Conservation (phyloP, 2,329 filamentous ascomycete species). For the Cryphonectria japonica region DNA sequence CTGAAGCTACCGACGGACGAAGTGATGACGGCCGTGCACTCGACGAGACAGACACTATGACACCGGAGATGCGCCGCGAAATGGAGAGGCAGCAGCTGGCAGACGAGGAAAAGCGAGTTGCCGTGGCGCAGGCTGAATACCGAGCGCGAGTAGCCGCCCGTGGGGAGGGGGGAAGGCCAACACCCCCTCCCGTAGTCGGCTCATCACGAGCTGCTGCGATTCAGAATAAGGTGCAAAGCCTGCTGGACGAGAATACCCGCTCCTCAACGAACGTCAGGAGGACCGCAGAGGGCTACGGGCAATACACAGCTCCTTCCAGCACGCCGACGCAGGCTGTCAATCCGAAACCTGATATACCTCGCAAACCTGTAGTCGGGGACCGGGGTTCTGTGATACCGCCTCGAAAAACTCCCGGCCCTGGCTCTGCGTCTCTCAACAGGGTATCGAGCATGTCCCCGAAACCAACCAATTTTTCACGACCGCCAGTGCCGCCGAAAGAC, state of each 20-base stretch:
- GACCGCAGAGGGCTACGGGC: slow-evolving; percentile 89
- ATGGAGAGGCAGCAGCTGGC: slow-evolving; percentile 80
- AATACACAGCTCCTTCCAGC: slow-evolving; percentile 65
- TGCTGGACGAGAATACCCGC: slow-evolving; percentile 78
- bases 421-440: slow-evolving; percentile 23
- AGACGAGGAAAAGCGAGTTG: slow-evolving; percentile 89
- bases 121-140: slow-evolving; percentile 87
- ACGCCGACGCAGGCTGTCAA: slow-evolving; percentile 44
- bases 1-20: slow-evolving; percentile 70
- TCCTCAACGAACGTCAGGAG: slow-evolving; percentile 59
- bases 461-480: slow-evolving; percentile 29
- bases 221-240: slow-evolving; percentile 84
- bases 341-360: slow-evolving; percentile 49
- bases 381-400: slow-evolving; percentile 34
- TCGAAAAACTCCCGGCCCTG: slow-evolving; percentile 30
- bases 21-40: slow-evolving; percentile 69
- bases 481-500: slow-evolving; percentile 36
- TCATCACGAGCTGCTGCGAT: slow-evolving; percentile 78
- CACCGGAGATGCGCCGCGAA: slow-evolving; percentile 88
- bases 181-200: slow-evolving; percentile 57
- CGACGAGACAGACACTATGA: slow-evolving; percentile 71
- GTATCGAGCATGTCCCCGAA: slow-evolving; percentile 30
- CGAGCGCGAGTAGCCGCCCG: slow-evolving; percentile 71
- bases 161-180: slow-evolving; percentile 51
- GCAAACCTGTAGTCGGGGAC: slow-evolving; percentile 52